Base-by-base conservation (phyloP, 352 stramenopile genomes). In the Pythium rishiriense region DNA sequence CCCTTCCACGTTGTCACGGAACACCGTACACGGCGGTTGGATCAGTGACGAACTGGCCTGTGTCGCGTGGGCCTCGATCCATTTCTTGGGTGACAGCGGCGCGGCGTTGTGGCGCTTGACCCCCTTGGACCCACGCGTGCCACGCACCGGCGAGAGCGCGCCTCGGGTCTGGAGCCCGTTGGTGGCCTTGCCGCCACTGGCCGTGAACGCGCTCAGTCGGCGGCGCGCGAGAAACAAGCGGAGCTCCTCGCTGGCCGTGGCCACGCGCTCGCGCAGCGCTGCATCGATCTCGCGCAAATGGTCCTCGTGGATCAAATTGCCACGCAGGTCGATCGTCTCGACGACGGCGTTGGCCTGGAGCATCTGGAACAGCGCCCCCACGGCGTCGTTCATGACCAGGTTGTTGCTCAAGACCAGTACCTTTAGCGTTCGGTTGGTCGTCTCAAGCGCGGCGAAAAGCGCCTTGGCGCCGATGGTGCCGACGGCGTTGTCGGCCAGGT, bases 321-420 rank as follows among this genome's bases (percentile, higher is more conserved):
- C 83, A 10, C 64, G 54, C 21, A 92, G 28, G 3, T 92, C 75
- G 4, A 92, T 52, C 24, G 24, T 48, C 25, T 75, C 62, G 7
- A 91, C 53, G 45, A 68, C 66, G 0, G 72, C 68, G n/a, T 87
- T 89, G 11, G 59, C 9, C 62, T 75, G 65, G 57, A 78, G 78
- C n/a, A 74, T 62, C 10, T 57, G n/a, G 6, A 62, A 48, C 7
- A 90, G 47, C 8, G 49, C 7, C 0, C 60, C 28, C 10, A 91
- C 46, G 3, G 72, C 75, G 46, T 90, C 81, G 57, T 83, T 85
- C 64, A 78, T 72, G 26, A 91, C 46, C 37, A 78, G 57, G 55
- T 93, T 93, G 69, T 90, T 91, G 45, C 57, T 61, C 17, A 93
- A 68, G 10, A 90, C 55, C 6, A 93, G 70, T 21, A 65, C 79